Conservation (phyloP, 31 red algal genomes). For the Odonthalia washingtoniensis region DNA sequence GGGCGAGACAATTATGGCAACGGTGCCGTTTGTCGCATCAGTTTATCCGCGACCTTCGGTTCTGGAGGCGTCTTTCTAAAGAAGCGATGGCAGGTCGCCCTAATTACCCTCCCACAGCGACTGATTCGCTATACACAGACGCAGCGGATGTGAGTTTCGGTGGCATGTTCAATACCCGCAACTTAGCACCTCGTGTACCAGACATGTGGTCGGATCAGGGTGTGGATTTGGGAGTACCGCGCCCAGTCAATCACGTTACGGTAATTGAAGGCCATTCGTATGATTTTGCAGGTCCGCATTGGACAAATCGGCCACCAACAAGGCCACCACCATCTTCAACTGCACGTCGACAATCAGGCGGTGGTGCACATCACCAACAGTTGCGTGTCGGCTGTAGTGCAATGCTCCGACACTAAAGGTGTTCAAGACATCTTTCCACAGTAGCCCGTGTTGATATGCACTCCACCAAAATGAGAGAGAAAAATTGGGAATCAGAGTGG, state of each 20-base stretch:
- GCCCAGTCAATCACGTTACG: slow-evolving; percentile 3
- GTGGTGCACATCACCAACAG: no score
- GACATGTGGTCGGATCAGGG: background rate
- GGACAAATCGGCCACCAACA: no score
- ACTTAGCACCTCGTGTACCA: background rate
- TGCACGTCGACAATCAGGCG: slow-evolving; percentile 32
- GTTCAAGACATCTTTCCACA: no score
- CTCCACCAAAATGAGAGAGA: no score
- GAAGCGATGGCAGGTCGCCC: background rate
- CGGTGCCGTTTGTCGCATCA: slow-evolving; percentile 37
- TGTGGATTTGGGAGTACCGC: slow-evolving; percentile 35
- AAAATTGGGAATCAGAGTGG: no score
- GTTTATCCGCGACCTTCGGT: slow-evolving; percentile 26
- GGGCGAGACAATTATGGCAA: background rate
- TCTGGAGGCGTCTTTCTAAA: slow-evolving; percentile 9
- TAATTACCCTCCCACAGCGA: background rate
- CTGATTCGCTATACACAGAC: slow-evolving; percentile 19
- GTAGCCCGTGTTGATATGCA: no score
- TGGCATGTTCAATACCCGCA: no score
- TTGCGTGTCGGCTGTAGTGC: no score
- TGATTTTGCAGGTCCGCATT: background rate
- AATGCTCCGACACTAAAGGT: no score
- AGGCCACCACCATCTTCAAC: background rate
- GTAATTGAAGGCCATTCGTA: slow-evolving; percentile 12
- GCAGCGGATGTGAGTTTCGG: slow-evolving; percentile 40